Base-by-base conservation (phyloP, 139 green algal genomes). In the Picochlorum sp. region DNA sequence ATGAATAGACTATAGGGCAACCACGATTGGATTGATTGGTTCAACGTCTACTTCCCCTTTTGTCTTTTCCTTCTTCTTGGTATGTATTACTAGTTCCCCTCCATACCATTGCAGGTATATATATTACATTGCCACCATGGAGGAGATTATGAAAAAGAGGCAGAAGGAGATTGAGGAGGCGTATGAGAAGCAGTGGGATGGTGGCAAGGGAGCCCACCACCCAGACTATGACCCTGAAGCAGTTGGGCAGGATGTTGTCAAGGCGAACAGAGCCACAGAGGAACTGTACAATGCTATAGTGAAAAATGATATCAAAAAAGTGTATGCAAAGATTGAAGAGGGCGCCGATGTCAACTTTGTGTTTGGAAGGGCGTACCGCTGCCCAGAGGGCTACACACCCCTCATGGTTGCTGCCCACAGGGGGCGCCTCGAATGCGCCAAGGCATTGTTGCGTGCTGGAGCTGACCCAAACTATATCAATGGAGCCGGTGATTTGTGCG, bases 271-370 rank as follows among this genome's bases (percentile, higher is more conserved):
- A 3, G 73, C 76, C 20, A 95, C 87, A 2, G 91, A 97, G 74
- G 90, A 96, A 78, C 74, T 96, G 34, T 94, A 95, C 80, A 84
- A 87, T 37, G 87, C 87, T 11, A 88, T 96, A 28, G 79, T 90
- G 9, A 78, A 87, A 63, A 90, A 92, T 68, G 85, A 94, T 65
- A 71, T 94, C 20, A 81, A 74, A 30, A 45, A 78, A 37, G 85
- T 94, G 54, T 97, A 97, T 71, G 81, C 90, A 59, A 95, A 95
- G 77, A 92, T 97, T 20, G 86, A 92, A 23, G 91, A 88, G 15
- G 91, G 90, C 1, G 91, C 90, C 0, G 91, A 97, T 65, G 86
- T 95, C 24, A 95, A 95, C 78, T 97, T 95, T 71, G 83, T 96
- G 14, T 97, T 95, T 78, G 87, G 86, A 0, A 21, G 62, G 4